Evolutionary conservation across 2,329 filamentous ascomycete genomes (phyloP).

Genomic region (Fusarium ramigenum): DNA sequence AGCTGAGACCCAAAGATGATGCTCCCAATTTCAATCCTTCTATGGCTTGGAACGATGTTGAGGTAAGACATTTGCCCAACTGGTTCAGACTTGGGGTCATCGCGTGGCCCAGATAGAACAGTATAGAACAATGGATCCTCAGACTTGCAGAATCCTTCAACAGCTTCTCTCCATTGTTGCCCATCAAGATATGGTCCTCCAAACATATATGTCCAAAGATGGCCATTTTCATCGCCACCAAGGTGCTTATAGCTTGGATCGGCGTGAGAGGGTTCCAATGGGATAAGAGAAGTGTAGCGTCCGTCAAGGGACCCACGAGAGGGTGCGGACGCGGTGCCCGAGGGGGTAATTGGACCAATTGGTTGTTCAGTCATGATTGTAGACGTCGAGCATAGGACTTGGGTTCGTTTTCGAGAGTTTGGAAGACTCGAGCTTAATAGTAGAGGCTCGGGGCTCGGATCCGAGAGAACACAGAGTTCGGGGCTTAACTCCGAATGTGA

Average conservation of each 20-base stretch:
- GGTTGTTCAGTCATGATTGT: constrained; percentile 16
- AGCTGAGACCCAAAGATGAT: constrained; percentile 61
- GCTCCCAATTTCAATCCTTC: constrained; percentile 65
- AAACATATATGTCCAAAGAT: constrained; percentile 50
- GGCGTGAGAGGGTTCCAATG: constrained; percentile 42
- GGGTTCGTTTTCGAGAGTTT: neutral
- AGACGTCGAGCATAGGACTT: neutral
- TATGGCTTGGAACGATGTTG: constrained; percentile 57
- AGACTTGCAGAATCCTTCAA: constrained; percentile 39
- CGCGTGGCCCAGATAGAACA: constrained; percentile 49
- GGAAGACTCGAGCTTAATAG: neutral
- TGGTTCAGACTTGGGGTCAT: constrained; percentile 42
- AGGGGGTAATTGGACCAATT: constrained; percentile 33
- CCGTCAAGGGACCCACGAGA: constrained; percentile 41
- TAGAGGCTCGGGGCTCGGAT: neutral
- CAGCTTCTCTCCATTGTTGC: constrained; percentile 27
- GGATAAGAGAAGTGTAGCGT: constrained; percentile 45
- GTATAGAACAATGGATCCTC: constrained; percentile 55
- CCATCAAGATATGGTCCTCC: constrained; percentile 34
- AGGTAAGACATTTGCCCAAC: constrained; percentile 57
- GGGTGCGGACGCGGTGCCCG: constrained; percentile 27
- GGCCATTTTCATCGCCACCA: constrained; percentile 44
- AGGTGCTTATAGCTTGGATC: constrained; percentile 46
- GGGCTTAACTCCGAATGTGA: constrained; percentile 8
- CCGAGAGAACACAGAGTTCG: constrained; percentile 6